phyloP scores from a whole-genome alignment of 2,329 filamentous ascomycete genomes.

The Grosmannia serpens region DNA sequence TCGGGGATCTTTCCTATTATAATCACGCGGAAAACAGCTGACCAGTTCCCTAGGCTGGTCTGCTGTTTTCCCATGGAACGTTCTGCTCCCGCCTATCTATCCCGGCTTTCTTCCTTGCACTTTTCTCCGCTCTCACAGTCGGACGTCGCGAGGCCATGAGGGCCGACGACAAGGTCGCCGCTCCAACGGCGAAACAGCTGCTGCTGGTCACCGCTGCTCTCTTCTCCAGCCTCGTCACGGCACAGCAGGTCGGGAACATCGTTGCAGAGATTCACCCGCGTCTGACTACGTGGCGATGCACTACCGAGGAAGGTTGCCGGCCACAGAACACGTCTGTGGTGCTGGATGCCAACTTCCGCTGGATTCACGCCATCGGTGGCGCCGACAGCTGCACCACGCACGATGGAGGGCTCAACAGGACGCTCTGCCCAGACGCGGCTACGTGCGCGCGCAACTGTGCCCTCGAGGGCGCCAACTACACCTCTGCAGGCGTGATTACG shows the following conservation, averaged over 20 bases:
- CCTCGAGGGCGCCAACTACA: slow-evolving; percentile 10
- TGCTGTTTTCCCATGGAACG: too few species aligned
- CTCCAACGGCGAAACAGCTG: background rate
- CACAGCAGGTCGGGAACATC: slow-evolving; percentile 8
- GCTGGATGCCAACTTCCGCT: slow-evolving; percentile 27
- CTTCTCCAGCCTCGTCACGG: background rate
- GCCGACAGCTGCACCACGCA: background rate
- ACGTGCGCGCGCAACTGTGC: slow-evolving; percentile 10
- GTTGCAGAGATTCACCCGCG: slow-evolving; percentile 32
- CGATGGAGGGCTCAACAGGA: slow-evolving; percentile 3
- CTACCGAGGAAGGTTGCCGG: slow-evolving; percentile 33
- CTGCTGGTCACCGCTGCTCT: background rate
- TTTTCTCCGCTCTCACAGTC: too few species aligned
- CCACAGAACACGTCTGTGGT: slow-evolving; percentile 36
- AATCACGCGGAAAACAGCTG: too few species aligned
- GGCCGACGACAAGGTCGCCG: background rate
- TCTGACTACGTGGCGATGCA: slow-evolving; percentile 39
- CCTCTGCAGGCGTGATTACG: slow-evolving; percentile 4
- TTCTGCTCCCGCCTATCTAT: too few species aligned
- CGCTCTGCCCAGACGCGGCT: slow-evolving; percentile 7
- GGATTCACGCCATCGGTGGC: slow-evolving; percentile 5
- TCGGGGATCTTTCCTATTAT: too few species aligned
- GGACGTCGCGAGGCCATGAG: too few species aligned
- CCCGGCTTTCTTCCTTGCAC: too few species aligned
- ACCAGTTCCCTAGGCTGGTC: too few species aligned